Base-by-base conservation (phyloP, 352 stramenopile genomes). In the Lagenidium sp. region DNA sequence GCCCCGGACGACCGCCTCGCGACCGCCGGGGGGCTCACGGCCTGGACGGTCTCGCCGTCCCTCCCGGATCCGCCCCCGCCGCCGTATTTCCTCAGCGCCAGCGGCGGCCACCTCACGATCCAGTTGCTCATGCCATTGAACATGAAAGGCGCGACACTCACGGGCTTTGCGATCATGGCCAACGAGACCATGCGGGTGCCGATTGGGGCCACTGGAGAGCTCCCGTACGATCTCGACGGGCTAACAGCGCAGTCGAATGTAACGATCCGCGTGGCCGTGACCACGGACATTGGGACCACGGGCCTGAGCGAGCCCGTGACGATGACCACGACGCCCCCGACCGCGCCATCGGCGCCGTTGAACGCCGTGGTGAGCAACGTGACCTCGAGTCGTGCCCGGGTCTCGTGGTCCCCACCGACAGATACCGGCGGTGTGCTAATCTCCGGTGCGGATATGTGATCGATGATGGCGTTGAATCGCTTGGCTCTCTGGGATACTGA, bases 21-120 rank as follows among this genome's bases (percentile, higher is more conserved):
- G n/a, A 30, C 51, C 15, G 41, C 48, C 3, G 32, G 34, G 13
- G 22, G 25, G 11, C 36, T 55, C 18, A 60, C 56, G 12, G 53
- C 50, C 18, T 40, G 31, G 31, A 86, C 68, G 15, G 21, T 30
- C 10, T 22, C 15, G 36, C 53, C 60, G 3, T 60, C 63, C 6
- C 31, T 74, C 12, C 74, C 74, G 16, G 64, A 49, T 0, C 37
- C 57, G 15, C 70, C 70, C 16, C 63, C 67, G 8, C 32, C 55
- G 13, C 66, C 68, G 6, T 81, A 74, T 19, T 75, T 80, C 29
- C 28, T 86, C 23, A 61, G 45, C 18, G 49, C 55, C n/a, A 84
- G 65, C 1, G 74, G 74, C 0, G 66, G 71, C 0, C 57, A 62
- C 30, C 56, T 81, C 25, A 51, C 55, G 1, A 58, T 82, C 39